Conservation (phyloP, 2,329 filamentous ascomycete species). For the Aspergillus pseudoglaucus region DNA sequence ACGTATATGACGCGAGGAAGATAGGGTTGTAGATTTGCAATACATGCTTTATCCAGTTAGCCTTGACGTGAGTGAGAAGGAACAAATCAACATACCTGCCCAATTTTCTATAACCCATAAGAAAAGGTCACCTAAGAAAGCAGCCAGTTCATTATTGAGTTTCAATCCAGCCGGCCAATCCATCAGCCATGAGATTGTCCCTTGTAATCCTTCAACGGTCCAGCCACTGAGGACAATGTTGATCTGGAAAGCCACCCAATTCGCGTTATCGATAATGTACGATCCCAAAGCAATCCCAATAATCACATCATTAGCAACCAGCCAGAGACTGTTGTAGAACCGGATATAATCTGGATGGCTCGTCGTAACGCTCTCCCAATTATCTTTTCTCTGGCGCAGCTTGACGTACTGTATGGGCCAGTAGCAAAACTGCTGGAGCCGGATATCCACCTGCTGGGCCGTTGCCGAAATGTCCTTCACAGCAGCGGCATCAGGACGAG, state of each 20-base stretch:
- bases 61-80: not conserved
- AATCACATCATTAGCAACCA: slow-evolving; percentile 97
- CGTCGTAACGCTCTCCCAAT: slow-evolving; percentile 92
- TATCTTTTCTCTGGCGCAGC: slow-evolving; percentile 76
- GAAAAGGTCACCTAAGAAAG: slow-evolving; percentile 92
- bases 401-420: slow-evolving; percentile 97
- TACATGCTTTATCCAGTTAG: slow-evolving; percentile 53
- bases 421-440: slow-evolving; percentile 95
- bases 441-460: slow-evolving; percentile 94
- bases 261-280: slow-evolving; percentile 92
- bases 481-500: slow-evolving; percentile 69
- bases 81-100: slow-evolving; percentile 55
- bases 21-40: slow-evolving; percentile 67
- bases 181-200: slow-evolving; percentile 93
- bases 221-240: slow-evolving; percentile 69
- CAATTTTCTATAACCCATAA: slow-evolving; percentile 99
- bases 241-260: slow-evolving; percentile 74
- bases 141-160: slow-evolving; percentile 84
- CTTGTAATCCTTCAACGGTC: slow-evolving; percentile 79
- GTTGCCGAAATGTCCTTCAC: slow-evolving; percentile 95
- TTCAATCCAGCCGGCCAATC: slow-evolving; percentile 92
- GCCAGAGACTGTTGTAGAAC: slow-evolving; percentile 98
- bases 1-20: slow-evolving; percentile 86
- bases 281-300: slow-evolving; percentile 95
- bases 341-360: slow-evolving; percentile 97